Percentiles rank a stretch among this genome's conserved stretches.
Evolutionary conservation across 2,329 filamentous ascomycete species (phyloP).

Genomic region (Stagonosporopsis rhizophila): DNA sequence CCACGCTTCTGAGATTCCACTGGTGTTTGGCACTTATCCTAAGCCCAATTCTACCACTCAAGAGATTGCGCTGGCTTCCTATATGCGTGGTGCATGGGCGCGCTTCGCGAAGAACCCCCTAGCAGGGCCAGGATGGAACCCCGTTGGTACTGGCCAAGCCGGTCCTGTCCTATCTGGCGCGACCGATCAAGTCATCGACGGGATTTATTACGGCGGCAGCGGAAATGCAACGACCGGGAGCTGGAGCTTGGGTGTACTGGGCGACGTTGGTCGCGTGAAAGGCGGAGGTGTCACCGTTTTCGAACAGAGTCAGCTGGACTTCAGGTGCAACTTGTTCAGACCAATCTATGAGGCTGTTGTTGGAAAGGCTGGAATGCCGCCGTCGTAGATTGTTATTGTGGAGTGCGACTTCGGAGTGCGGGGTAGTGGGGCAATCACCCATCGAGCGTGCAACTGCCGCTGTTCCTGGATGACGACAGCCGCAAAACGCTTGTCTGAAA

Average conservation of each 20-base stretch:
- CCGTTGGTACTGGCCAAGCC: slow-evolving; percentile 24
- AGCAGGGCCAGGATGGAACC: slow-evolving; percentile 35
- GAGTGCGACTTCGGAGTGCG: slow-evolving; percentile 12
- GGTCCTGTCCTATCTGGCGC: slow-evolving; percentile 23
- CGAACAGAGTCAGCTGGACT: slow-evolving; percentile 25
- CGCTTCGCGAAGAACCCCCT: slow-evolving; percentile 38
- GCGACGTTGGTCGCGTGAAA: slow-evolving; percentile 25
- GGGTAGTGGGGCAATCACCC: slow-evolving; percentile 1
- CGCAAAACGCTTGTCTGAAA: neutral
- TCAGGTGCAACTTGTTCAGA: slow-evolving; percentile 24
- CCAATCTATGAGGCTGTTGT: slow-evolving; percentile 26
- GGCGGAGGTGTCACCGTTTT: slow-evolving; percentile 27
- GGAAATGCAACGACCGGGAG: slow-evolving; percentile 15
- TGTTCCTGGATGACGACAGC: slow-evolving; percentile 8
- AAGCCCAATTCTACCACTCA: slow-evolving; percentile 26
- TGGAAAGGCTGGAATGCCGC: slow-evolving; percentile 22
- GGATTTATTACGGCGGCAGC: slow-evolving; percentile 9
- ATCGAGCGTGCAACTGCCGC: neutral
- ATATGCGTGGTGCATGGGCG: slow-evolving; percentile 37
- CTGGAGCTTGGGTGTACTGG: slow-evolving; percentile 29
- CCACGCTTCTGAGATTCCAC: slow-evolving; percentile 33
- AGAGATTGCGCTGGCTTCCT: slow-evolving; percentile 26
- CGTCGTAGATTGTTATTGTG: neutral
- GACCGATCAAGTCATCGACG: slow-evolving; percentile 17
- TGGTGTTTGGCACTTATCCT: slow-evolving; percentile 35